Conservation (phyloP, 768 basidiomycete species). For the Brasilioporus rufonigricans region DNA sequence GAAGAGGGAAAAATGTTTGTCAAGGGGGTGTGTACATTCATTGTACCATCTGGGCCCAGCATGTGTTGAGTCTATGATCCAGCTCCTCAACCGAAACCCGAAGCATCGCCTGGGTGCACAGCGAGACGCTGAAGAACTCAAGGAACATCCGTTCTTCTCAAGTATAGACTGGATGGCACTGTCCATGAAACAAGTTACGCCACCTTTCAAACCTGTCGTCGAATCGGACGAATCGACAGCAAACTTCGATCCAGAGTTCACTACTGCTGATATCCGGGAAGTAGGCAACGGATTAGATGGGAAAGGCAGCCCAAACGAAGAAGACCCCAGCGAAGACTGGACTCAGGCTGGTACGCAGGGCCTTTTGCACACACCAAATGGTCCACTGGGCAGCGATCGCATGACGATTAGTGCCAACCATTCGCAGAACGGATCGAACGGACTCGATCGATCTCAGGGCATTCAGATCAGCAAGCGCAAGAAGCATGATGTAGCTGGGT, state of each 20-base stretch:
- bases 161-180: constrained; percentile 90
- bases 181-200: constrained; percentile 83
- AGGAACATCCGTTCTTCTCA: constrained; percentile 93
- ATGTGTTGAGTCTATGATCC: constrained; percentile 16
- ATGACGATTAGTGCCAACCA: constrained; percentile 12
- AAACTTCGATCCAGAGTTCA: constrained; percentile 99
- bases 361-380: constrained; percentile 62
- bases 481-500: constrained; percentile 45
- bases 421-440: constrained; percentile 18
- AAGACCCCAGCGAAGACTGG: constrained; percentile 70
- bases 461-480: constrained; percentile 56
- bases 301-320: constrained; percentile 44
- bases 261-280: constrained; percentile 82
- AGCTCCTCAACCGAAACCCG: constrained; percentile 99
- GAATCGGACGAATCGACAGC: constrained; percentile 98
- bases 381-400: constrained; percentile 69
- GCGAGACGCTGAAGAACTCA: constrained; percentile 90
- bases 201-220: constrained; percentile 96
- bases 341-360: constrained; percentile 32
- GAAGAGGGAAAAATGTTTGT: constrained; percentile 99
- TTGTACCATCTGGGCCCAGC: constrained; percentile 7
- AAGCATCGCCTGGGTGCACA: constrained; percentile 92
- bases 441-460: constrained; percentile 22
- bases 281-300: constrained; percentile 55
- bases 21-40: constrained; percentile 74